phyloP scores from a whole-genome alignment of 2,329 filamentous ascomycete species.

The Amauroascus verrucosus region DNA sequence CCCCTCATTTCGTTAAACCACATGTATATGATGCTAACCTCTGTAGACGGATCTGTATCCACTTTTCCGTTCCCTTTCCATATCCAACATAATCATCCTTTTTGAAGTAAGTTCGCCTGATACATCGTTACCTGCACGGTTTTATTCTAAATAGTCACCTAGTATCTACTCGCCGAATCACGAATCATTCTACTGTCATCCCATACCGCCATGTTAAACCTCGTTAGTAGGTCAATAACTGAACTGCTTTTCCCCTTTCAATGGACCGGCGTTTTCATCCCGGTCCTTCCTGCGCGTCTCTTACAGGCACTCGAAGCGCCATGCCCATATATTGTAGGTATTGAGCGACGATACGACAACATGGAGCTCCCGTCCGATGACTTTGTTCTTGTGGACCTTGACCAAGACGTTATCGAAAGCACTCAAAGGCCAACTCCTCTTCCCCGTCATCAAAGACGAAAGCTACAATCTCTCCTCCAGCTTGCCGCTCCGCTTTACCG shows the following conservation, averaged over 20 bases:
- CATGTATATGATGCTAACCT: constrained; percentile 9
- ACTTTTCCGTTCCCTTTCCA: constrained; percentile 77
- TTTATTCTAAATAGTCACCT: constrained; percentile 6
- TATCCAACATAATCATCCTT: constrained; percentile 83
- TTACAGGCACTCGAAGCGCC: constrained; percentile 87
- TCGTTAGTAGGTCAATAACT: constrained; percentile 77
- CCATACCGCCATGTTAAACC: constrained; percentile 89
- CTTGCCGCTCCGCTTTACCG: constrained; percentile 82
- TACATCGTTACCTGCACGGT: background rate
- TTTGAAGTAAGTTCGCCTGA: constrained; percentile 50
- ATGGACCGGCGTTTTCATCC: constrained; percentile 92
- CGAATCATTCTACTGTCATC: constrained; percentile 94
- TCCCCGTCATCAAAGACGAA: constrained; percentile 79
- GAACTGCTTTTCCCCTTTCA: constrained; percentile 81
- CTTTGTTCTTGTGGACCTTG: constrained; percentile 87
- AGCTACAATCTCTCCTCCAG: constrained; percentile 78
- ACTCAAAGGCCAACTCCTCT: constrained; percentile 66
- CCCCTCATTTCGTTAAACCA: background rate
- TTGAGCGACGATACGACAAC: constrained; percentile 70
- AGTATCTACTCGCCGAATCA: constrained; percentile 79
- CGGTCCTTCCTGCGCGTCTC: constrained; percentile 74
- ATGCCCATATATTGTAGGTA: constrained; percentile 92
- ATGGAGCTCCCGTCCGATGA: constrained; percentile 74
- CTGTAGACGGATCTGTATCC: constrained; percentile 71
- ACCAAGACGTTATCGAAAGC: constrained; percentile 80